Base-by-base conservation (phyloP, 2,329 filamentous ascomycete species). In the Fusarium zealandicum region DNA sequence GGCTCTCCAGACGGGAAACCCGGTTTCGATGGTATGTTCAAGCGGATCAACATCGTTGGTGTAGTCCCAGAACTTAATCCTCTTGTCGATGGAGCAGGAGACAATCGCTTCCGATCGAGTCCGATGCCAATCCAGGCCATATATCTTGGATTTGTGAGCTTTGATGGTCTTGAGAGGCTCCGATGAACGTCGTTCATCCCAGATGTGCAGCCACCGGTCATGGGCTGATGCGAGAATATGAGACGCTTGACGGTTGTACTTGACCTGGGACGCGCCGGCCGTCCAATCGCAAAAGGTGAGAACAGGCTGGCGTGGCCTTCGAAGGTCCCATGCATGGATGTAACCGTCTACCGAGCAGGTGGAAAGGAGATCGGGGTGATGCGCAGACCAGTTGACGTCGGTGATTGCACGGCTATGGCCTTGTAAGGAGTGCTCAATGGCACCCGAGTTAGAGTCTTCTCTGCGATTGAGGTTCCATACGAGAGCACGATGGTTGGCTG, bases 331-430 rank as follows among this genome's bases (percentile, higher is more conserved):
- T 67, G 88, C 92, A 72, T 96, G 91, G 8, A 97, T 90, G 68
- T 92, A 96, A 43, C 92, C 95, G 73, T 97, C 93, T 25, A 97
- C 90, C 4, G 92, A 90, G 72, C 92, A 97, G 1, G 93, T 96
- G 9, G 92, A 90, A 13, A 97, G 83, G 36, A 93, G 80, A 69
- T 97, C 93, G 0, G 92, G 91, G 69, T 97, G 90, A 65, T 96
- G 91, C 5, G 93, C 92, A 0, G 92, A 96, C 73, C 96, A 97
- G 72, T 97, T 97, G 73, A 97, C 92, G 71, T 97, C 93, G 7
- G 93, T 97, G 64, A 97, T 97, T 58, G 93, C 92, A 62, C 93
- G 84, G 38, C 86, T 90, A 72, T 79, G 93, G 2, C 88, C 92
- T 67, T 96, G 90, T 12, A 97, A 81, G 11, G 92, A 93, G 72